Evolutionary conservation across 2,329 filamentous ascomycete genomes (phyloP).

Genomic region (Ceratocystis cubensis): DNA sequence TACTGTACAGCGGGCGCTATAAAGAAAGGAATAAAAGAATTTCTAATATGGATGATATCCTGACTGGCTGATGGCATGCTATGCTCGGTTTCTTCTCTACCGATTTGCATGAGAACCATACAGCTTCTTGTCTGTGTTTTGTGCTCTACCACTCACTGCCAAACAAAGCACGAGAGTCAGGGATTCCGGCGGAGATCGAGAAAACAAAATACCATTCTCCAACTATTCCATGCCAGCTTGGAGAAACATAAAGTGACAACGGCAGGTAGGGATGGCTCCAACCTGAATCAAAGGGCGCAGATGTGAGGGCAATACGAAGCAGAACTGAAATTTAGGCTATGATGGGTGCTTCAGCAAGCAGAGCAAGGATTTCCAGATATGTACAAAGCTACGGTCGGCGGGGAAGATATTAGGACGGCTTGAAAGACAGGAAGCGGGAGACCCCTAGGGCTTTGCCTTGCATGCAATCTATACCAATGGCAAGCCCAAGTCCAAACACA

Average conservation of each 20-base stretch:
- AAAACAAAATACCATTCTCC: background rate
- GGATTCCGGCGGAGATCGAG: background rate
- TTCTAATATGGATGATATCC: background rate
- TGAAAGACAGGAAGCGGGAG: no score
- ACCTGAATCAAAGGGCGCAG: background rate
- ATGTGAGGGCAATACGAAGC: background rate
- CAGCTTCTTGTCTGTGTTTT: background rate
- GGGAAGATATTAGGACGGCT: no score
- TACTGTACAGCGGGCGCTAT: no score
- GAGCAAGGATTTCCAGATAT: background rate
- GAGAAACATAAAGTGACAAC: constrained; percentile 4
- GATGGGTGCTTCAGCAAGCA: background rate
- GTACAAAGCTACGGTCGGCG: no score
- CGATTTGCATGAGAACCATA: background rate
- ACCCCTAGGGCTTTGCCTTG: no score
- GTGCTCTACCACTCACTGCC: background rate
- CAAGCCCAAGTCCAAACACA: no score
- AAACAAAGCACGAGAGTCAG: background rate
- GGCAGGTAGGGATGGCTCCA: background rate
- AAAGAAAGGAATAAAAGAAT: background rate
- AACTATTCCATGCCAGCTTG: background rate
- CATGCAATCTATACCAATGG: no score
- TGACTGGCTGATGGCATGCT: no score
- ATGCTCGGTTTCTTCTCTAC: background rate
- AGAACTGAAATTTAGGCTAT: background rate